These are phyloP conservation scores for Chlamydomonas eustigma DNA, from an alignment of 139 green algal genomes.

Conservation along the genomic window DNA sequence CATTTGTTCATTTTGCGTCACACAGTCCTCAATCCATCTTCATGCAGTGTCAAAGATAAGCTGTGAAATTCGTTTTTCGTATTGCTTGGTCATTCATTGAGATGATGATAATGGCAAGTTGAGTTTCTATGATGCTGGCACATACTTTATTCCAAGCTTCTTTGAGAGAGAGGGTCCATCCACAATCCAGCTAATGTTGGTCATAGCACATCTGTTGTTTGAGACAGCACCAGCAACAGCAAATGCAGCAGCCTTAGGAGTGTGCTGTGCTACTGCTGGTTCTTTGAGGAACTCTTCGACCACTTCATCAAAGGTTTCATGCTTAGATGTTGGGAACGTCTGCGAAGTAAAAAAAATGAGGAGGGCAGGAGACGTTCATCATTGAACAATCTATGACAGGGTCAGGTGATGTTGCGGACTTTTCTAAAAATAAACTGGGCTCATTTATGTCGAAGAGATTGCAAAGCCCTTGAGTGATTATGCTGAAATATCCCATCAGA, in stretches of 20 bases:
- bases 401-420: not conserved
- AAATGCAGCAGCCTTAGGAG: slow-evolving; percentile 36
- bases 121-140: not conserved
- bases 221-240: slow-evolving; percentile 80
- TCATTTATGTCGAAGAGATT: too few relatives aligned
- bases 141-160: slow-evolving; percentile 50
- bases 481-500: too few relatives aligned
- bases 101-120: not conserved
- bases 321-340: slow-evolving; percentile 60
- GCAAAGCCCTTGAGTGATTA: too few relatives aligned
- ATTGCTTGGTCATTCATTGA: not conserved
- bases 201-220: slow-evolving; percentile 79
- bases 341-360: slow-evolving; percentile 24
- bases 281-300: slow-evolving; percentile 48
- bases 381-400: too few relatives aligned
- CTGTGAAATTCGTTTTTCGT: too few relatives aligned
- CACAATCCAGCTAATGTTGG: slow-evolving; percentile 83
- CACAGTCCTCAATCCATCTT: too few relatives aligned
- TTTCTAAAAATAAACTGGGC: not conserved
- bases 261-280: not conserved
- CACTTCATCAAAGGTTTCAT: slow-evolving; percentile 49
- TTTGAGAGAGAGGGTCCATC: slow-evolving; percentile 52
- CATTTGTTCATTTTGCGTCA: slow-evolving; percentile 3
- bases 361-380: too few relatives aligned
- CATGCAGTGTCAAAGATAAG: too few relatives aligned